Evolutionary conservation across 2,329 filamentous ascomycete species (phyloP).

Genomic region (Fusarium caatingaense): DNA sequence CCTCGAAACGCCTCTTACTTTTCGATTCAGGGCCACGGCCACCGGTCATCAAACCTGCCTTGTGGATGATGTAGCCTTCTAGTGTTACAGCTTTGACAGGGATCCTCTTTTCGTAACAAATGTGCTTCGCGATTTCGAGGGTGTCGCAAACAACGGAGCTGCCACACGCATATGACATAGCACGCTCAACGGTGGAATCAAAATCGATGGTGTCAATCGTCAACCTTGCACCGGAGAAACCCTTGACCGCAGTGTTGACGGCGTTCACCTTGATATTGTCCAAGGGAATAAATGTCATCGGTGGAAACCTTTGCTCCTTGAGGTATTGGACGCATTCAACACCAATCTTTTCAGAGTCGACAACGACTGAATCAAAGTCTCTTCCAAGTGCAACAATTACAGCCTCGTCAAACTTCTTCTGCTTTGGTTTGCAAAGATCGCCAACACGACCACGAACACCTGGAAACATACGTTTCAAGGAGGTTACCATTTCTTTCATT

Average conservation of each 20-base stretch:
- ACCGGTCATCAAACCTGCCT: slow-evolving; percentile 96
- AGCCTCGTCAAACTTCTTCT: slow-evolving; percentile 95
- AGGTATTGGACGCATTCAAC: slow-evolving; percentile 95
- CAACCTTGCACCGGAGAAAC: slow-evolving; percentile 84
- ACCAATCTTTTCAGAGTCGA: slow-evolving; percentile 94
- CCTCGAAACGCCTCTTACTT: slow-evolving; percentile 86
- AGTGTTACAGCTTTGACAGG: slow-evolving; percentile 94
- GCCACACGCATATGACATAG: slow-evolving; percentile 94
- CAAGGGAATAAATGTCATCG: slow-evolving; percentile 93
- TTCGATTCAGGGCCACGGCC: slow-evolving; percentile 83
- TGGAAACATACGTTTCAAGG: slow-evolving; percentile 89
- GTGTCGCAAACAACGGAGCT: slow-evolving; percentile 95
- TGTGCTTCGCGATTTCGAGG: slow-evolving; percentile 84
- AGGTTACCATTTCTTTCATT: slow-evolving; percentile 84
- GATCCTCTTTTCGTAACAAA: slow-evolving; percentile 86
- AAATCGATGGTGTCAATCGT: slow-evolving; percentile 98
- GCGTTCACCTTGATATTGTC: slow-evolving; percentile 97
- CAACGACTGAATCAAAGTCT: slow-evolving; percentile 93
- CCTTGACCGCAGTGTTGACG: slow-evolving; percentile 90
- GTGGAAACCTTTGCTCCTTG: slow-evolving; percentile 86
- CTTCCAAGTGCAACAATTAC: slow-evolving; percentile 92
- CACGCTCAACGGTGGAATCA: slow-evolving; percentile 86
- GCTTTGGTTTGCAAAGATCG: slow-evolving; percentile 93
- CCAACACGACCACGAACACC: slow-evolving; percentile 91
- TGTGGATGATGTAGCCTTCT: slow-evolving; percentile 96